Evolutionary conservation across 2,329 filamentous ascomycete species (phyloP), one percentile per base, ranked within the genome.

Genomic region (Microdochium trichocladiopsis): DNA sequence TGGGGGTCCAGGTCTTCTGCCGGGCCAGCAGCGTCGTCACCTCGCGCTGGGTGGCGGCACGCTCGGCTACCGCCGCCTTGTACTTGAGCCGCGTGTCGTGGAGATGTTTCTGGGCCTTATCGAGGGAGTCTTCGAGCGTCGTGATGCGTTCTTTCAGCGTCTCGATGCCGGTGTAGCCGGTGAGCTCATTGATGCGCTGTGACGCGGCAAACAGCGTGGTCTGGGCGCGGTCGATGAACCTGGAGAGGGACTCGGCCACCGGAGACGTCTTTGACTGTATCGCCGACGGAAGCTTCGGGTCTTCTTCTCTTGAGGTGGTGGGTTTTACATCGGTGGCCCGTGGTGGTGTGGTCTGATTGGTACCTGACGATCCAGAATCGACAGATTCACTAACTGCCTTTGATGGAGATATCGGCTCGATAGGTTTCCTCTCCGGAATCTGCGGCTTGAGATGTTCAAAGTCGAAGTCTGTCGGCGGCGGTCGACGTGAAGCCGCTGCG

Each of bases 111-210:
- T 90, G 86, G 2, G 87, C 81, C 2, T 71, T 66, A 21, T 73
- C 72, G 25, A 88, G 81, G 37, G 74, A 74, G 10, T 66, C 57
- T 64, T 89, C 88, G 54, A 86, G 87, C 22, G 72, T 68, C 16
- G 84, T 78, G 68, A 97, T 97, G 53, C 88, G 83, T 10, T 75
- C 72, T 66, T 96, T 95, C 59, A 99, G 81, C 23, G 82, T 75
- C 68, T 96, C 92, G 67, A 99, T 97, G 45, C 87, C 84, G 1
- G 88, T 88, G 74, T 97, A 99, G 58, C 94, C 94, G 2, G 94
- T 99, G 51, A 96, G 82, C 62, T 92, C 90, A 70, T 96, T 99
- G 69, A 99, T 82, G 54, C 88, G 87, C 66, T 94, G 89, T 2
- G 90, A 90, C 3, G 92, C 92, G 50, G 87, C 80, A 57, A 96